Conservation (phyloP, 164 flowering plant species). For the Stephania japonica region DNA sequence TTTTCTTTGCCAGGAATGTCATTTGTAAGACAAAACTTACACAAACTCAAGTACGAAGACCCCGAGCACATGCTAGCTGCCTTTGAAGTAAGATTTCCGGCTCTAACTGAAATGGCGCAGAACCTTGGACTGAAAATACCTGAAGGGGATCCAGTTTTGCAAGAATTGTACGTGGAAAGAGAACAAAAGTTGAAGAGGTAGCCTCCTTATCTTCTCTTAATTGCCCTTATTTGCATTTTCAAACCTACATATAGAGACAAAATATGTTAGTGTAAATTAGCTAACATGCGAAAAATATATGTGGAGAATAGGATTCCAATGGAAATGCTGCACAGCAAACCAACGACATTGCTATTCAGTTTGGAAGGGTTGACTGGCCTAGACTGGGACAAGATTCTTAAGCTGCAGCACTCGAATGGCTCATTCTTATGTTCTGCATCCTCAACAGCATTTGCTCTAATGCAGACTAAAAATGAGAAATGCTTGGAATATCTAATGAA, state of each 20-base stretch:
- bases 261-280: too few relatives aligned
- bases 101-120: slow-evolving; percentile 4
- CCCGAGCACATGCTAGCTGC: slow-evolving; percentile 1
- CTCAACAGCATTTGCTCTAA: slow-evolving; percentile 89
- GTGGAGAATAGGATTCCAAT: slow-evolving; percentile 63
- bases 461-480: slow-evolving; percentile 59
- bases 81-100: slow-evolving; percentile 8
- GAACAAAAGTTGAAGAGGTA: neutral
- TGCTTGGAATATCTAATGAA: slow-evolving; percentile 59
- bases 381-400: slow-evolving; percentile 78
- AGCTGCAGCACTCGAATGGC: slow-evolving; percentile 70
- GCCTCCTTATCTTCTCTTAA: neutral
- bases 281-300: slow-evolving; percentile 1
- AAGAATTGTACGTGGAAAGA: neutral
- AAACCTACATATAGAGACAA: too few relatives aligned
- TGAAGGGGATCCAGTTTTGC: neutral
- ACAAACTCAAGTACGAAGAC: slow-evolving; percentile 1
- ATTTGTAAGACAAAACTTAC: neutral
- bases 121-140: neutral
- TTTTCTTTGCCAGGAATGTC: neutral
- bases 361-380: slow-evolving; percentile 84
- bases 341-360: slow-evolving; percentile 85
- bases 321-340: slow-evolving; percentile 65
- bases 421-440: slow-evolving; percentile 92
- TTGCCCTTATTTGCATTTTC: neutral